Evolutionary conservation across 345 rosid species (phyloP).

Genomic region (Camelina neglecta): DNA sequence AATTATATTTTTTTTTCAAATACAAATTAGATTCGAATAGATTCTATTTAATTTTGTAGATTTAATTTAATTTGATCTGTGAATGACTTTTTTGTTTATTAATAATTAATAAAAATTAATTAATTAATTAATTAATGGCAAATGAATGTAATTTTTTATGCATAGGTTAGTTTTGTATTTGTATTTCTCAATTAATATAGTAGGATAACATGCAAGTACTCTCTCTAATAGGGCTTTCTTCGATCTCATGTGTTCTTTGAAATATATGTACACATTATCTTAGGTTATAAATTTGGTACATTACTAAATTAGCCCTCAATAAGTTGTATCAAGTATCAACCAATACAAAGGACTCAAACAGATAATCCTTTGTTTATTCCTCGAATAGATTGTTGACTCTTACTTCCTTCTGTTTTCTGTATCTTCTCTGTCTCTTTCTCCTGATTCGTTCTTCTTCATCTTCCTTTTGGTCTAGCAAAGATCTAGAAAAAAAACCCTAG

Average conservation of each 20-base stretch:
- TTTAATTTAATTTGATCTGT: too few species aligned
- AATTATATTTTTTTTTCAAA: too few species aligned
- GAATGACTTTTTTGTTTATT: too few species aligned
- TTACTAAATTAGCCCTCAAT: conserved; percentile 31
- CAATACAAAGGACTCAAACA: conserved; percentile 17
- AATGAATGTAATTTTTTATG: too few species aligned
- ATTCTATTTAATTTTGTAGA: too few species aligned
- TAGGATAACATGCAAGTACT: neutral
- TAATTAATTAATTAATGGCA: too few species aligned
- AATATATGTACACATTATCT: neutral
- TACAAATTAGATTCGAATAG: too few species aligned
- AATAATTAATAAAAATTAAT: too few species aligned
- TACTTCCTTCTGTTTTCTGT: neutral
- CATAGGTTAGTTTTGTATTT: too few species aligned
- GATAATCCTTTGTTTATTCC: conserved; percentile 26
- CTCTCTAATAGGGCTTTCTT: neutral
- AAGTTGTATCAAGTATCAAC: conserved; percentile 5
- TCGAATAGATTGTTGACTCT: conserved; percentile 35
- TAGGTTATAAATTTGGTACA: conserved; percentile 10
- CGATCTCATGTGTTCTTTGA: conserved; percentile 3
- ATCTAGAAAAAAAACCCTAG: conserved; percentile 46
- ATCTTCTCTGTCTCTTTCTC: conserved; percentile 17
- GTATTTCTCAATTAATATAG: too few species aligned
- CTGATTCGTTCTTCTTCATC: conserved; percentile 32
- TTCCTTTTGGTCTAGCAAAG: conserved; percentile 28